Conservation (phyloP, 208 protist species). For the Trypanosoma vivax region DNA sequence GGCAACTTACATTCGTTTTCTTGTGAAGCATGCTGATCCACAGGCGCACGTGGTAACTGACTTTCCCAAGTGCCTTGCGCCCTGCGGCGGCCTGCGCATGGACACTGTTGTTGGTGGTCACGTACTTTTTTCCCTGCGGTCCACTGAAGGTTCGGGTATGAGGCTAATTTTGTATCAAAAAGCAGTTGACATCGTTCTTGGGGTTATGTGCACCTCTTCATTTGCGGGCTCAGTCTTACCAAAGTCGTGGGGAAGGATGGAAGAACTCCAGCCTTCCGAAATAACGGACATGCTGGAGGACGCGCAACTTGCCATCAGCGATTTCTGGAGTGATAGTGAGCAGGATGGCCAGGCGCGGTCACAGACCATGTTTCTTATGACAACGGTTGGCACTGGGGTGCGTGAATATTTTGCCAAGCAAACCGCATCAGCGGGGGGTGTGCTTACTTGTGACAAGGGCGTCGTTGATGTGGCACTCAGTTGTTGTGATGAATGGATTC, state of each 20-base stretch:
- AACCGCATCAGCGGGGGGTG: slow-evolving; percentile 28
- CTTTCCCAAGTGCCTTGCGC: slow-evolving; percentile 68
- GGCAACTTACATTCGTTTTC: slow-evolving; percentile 68
- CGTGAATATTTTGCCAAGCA: slow-evolving; percentile 57
- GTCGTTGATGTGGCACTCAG: slow-evolving; percentile 53
- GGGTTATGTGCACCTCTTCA: slow-evolving; percentile 69
- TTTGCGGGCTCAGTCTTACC: slow-evolving; percentile 57
- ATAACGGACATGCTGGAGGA: slow-evolving; percentile 75
- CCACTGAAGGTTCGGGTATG: slow-evolving; percentile 19
- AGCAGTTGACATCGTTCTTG: slow-evolving; percentile 52
- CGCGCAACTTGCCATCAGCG: slow-evolving; percentile 59
- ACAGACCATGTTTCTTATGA: slow-evolving; percentile 75
- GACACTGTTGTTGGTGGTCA: slow-evolving; percentile 71
- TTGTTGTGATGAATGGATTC: slow-evolving; percentile 74
- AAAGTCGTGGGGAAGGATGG: slow-evolving; percentile 38
- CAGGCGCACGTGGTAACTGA: slow-evolving; percentile 35
- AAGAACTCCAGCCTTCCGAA: slow-evolving; percentile 36
- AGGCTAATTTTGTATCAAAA: slow-evolving; percentile 49
- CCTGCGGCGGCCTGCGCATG: slow-evolving; percentile 29
- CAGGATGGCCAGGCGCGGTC: slow-evolving; percentile 69
- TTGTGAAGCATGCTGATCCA: slow-evolving; percentile 53
- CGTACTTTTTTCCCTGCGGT: slow-evolving; percentile 65
- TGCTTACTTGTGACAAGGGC: slow-evolving; percentile 48
- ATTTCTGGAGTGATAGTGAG: slow-evolving; percentile 81
- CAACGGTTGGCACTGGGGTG: slow-evolving; percentile 60